A percentile compares a stretch with the other conserved stretches of the same genome.
Conservation (phyloP, 768 basidiomycete species). For the Trametes villosa region DNA sequence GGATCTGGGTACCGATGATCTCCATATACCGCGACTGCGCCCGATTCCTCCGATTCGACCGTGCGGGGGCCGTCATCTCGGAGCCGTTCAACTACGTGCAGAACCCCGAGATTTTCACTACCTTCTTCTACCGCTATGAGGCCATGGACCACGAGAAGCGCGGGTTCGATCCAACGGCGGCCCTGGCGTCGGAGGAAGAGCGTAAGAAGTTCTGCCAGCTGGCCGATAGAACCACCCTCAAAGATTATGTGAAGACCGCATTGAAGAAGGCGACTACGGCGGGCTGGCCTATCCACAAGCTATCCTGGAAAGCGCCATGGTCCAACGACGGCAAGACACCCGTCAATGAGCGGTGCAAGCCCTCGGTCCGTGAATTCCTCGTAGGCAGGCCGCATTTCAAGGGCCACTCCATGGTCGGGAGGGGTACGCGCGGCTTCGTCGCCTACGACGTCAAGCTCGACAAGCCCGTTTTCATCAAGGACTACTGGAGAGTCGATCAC, state of each 20-base stretch:
- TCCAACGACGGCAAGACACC: background rate
- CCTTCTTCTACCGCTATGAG: constrained; percentile 5
- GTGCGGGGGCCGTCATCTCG: constrained; percentile 7
- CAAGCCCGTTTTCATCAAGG: background rate
- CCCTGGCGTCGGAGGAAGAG: constrained; percentile 1
- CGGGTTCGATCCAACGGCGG: constrained; percentile 10
- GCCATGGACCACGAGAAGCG: background rate
- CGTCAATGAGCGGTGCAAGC: background rate
- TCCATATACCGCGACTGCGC: no score
- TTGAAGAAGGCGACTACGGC: background rate
- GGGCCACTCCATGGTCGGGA: background rate
- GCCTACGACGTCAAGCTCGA: background rate
- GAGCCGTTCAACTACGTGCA: constrained; percentile 11
- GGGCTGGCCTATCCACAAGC: background rate
- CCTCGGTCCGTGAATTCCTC: background rate
- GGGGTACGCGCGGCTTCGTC: background rate
- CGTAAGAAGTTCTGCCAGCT: background rate
- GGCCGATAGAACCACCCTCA: background rate
- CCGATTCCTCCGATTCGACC: no score
- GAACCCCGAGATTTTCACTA: background rate
- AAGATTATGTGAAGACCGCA: background rate
- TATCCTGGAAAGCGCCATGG: background rate
- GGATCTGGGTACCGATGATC: no score
- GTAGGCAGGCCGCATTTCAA: background rate
- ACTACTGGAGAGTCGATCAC: background rate